phyloP scores from a whole-genome alignment of 176 grass and related monocot genomes.

The Bothriochloa decipiens region DNA sequence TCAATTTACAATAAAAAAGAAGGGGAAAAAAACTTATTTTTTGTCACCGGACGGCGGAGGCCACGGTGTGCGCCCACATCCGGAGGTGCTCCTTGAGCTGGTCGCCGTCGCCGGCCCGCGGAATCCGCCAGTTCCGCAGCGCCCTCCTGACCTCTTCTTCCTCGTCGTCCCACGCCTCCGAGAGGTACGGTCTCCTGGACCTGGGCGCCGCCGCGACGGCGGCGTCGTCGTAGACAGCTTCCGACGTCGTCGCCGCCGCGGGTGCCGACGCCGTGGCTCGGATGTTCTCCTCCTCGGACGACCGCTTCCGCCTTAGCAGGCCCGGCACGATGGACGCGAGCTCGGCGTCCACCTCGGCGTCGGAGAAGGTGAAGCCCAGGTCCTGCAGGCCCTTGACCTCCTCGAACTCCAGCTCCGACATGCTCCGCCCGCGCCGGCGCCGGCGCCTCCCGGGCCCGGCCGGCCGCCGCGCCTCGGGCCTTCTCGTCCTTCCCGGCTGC shows the following conservation, averaged over 20 bases:
- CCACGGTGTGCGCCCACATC: slow-evolving; percentile 89
- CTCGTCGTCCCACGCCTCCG: slow-evolving; percentile 82
- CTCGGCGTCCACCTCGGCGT: slow-evolving; percentile 61
- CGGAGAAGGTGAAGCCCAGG: slow-evolving; percentile 85
- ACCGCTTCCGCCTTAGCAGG: slow-evolving; percentile 29
- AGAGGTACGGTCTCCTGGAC: slow-evolving; percentile 68
- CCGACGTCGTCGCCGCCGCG: background rate
- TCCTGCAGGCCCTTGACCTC: slow-evolving; percentile 82
- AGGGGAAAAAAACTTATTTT: background rate
- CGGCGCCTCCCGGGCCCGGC: slow-evolving; percentile 4
- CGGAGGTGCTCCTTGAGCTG: slow-evolving; percentile 79
- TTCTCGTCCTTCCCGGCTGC: background rate
- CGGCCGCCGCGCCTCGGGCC: background rate
- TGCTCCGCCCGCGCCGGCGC: slow-evolving; percentile 56
- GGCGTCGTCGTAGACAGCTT: background rate
- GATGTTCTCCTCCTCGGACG: slow-evolving; percentile 31
- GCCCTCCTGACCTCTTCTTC: slow-evolving; percentile 52
- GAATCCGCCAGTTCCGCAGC: slow-evolving; percentile 64
- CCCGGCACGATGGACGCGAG: slow-evolving; percentile 78
- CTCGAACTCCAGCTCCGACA: slow-evolving; percentile 89
- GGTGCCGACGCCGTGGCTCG: slow-evolving; percentile 4
- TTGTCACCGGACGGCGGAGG: slow-evolving; percentile 68
- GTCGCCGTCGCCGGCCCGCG: slow-evolving; percentile 37
- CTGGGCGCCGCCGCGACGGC: background rate
- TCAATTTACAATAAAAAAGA: background rate